These are phyloP conservation scores for Blastomyces gilchristii DNA, from an alignment of 2,329 filamentous ascomycete genomes.

Conservation along the genomic window DNA sequence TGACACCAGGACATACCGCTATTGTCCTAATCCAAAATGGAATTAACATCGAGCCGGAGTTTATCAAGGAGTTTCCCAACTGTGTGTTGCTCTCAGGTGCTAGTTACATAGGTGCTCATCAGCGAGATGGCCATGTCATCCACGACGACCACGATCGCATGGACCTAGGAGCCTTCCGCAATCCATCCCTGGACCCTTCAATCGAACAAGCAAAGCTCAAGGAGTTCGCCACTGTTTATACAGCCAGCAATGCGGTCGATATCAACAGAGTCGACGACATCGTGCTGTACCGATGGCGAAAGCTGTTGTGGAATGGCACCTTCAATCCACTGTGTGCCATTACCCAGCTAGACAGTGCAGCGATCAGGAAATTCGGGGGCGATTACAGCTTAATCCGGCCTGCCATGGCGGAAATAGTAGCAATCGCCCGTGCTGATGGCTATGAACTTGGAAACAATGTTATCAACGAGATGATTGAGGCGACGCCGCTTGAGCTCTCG, in stretches of 20 bases:
- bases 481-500: neutral
- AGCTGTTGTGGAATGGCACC: neutral
- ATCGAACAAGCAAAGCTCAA: neutral
- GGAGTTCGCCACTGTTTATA: neutral
- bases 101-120: constrained; percentile 1
- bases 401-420: constrained; percentile 1
- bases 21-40: constrained; percentile 6
- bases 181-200: neutral
- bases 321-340: constrained; percentile 3
- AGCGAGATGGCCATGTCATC: neutral
- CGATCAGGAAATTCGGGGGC: neutral
- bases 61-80: neutral
- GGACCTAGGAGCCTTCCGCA: neutral
- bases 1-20: neutral
- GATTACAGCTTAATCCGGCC: neutral
- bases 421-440: neutral
- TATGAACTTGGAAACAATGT: neutral
- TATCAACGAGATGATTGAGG: neutral
- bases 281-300: neutral
- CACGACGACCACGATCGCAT: neutral
- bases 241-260: neutral
- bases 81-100: neutral
- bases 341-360: neutral
- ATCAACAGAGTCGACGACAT: neutral
- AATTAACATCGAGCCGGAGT: neutral